A percentile compares a stretch with the other conserved stretches of the same genome.
These are phyloP conservation scores for Amanita rimosa DNA, from an alignment of 768 basidiomycete genomes.

Conservation along the genomic window DNA sequence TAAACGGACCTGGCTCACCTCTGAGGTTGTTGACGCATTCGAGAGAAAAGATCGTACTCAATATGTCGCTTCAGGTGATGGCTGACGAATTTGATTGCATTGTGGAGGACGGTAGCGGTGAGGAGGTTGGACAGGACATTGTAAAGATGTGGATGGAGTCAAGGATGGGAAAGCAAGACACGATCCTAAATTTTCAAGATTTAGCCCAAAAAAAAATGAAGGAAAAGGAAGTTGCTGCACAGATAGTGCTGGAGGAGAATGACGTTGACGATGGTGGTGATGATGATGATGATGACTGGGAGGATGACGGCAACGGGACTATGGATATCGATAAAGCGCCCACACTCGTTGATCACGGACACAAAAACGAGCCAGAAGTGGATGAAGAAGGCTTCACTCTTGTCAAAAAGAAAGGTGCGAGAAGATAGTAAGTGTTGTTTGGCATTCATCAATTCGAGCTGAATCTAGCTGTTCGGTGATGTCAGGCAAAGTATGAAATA, in stretches of 20 bases:
- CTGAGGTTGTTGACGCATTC: conserved; percentile 71
- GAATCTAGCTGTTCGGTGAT: no score
- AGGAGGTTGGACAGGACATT: conserved; percentile 61
- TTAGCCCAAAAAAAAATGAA: conserved; percentile 44
- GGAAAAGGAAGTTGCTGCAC: conserved; percentile 31
- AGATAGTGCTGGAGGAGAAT: conserved; percentile 31
- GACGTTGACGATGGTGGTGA: conserved; percentile 17
- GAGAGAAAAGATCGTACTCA: conserved; percentile 39
- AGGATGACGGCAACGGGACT: conserved; percentile 30
- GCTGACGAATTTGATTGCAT: conserved; percentile 78
- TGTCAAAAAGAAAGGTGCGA: conserved; percentile 29
- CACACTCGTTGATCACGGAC: conserved; percentile 33
- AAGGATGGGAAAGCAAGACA: conserved; percentile 28
- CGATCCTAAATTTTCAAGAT: conserved; percentile 53
- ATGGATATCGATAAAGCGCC: conserved; percentile 43
- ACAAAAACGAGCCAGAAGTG: conserved; percentile 54
- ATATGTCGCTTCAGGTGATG: conserved; percentile 74
- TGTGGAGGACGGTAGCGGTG: conserved; percentile 79
- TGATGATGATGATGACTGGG: conserved; percentile 28
- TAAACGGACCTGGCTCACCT: conserved; percentile 82
- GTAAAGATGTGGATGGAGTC: conserved; percentile 56
- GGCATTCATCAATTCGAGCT: no score
- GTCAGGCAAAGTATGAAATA: no score
- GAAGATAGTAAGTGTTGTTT: no score
- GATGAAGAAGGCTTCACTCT: conserved; percentile 92